Base-by-base conservation (phyloP, 805 yeast genomes). In the Danielia oregonensis region DNA sequence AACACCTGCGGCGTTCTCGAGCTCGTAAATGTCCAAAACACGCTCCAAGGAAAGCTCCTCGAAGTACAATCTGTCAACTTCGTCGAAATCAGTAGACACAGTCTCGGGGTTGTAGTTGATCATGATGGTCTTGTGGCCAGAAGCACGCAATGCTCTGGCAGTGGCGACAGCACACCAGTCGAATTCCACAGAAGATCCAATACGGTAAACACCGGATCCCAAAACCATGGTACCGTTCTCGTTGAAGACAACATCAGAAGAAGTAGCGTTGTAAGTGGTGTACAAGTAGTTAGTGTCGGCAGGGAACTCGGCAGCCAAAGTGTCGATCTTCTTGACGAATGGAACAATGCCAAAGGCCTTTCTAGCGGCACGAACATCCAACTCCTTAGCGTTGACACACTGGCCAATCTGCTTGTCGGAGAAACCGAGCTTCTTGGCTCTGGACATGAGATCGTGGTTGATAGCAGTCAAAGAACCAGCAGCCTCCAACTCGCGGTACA, bases 121-220 rank as follows among this genome's bases (percentile, higher is more conserved):
- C 97, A 93, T 93, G 57, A 93, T 82, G 26, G 97, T 91, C 72
- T 88, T 91, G 57, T 76, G 71, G 39, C 89, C 87, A 59, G 79
- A 76, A 49, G 83, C 83, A 54, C 98, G 79, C 57, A 91, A 73
- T 26, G 97, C 87, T 68, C 97, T 80, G 45, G 88, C 93, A 30
- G 97, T 93, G 46, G 96, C 78, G 39, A 91, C 98, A 30, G 97
- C 97, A 79, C 98, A 91, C 97, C 97, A 91, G 69, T 91, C 98
- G 59, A 91, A 91, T 67, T 91, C 98, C 43, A 91, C 98, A 19
- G 97, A 91, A 5, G 97, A 93, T 53, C 98, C 98, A 59, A 91
- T 91, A 70, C 98, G 81, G 76, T 91, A 91, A 29, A 93, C 98
- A 75, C 98, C 98, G 4, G 97, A 88, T 48, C 97, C 97, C 40